Evolutionary conservation across 2,329 filamentous ascomycete genomes (phyloP), one percentile per base, ranked within the genome.

Genomic region (Penicillium expansum): DNA sequence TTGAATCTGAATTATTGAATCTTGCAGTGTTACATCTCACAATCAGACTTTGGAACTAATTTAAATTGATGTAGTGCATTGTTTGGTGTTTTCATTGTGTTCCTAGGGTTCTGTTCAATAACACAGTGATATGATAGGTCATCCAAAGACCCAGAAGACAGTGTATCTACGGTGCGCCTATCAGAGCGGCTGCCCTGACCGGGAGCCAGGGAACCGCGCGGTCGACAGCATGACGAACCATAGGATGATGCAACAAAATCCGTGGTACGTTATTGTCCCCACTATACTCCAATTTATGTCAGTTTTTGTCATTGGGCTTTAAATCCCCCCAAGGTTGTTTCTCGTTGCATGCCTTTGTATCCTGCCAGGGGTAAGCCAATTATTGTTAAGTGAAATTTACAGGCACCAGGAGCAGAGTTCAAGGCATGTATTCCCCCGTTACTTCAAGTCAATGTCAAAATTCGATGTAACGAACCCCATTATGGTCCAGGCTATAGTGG

Each of bases 401-500:
- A 55, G 32, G 16, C 5, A 41, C 33, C 35, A 38, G 30, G 30
- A 37, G 30, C 33, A 30, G 7, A 33, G 27, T 16, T 11, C 27
- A 29, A 33, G 18, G 18, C 32, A 4, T 41, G 22, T 20, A 37
- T 29, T 44, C n/a, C 20, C 10, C 8, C 9, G n/a, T 42, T 30
- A 24, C 6, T 18, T 10, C 14, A 8, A 6, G 29, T 14, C 39
- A 38, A 27, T 30, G 0, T 24, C 20, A 33, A 32, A 35, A 27
- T 30, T 7, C 32, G 13, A 43, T 52, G 47, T 45, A 32, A 52
- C 27, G 39, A 22, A 29, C 42, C 24, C 48, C 35, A 51, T 60
- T 30, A 24, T n/a, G 49, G 49, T 59, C 58, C 52, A 59, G 56
- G 45, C 58, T 53, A 30, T 52, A 33, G 58, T 61, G 58, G 58